phyloP scores from a whole-genome alignment of 441 rosid species.

The Euphorbia corollata region DNA sequence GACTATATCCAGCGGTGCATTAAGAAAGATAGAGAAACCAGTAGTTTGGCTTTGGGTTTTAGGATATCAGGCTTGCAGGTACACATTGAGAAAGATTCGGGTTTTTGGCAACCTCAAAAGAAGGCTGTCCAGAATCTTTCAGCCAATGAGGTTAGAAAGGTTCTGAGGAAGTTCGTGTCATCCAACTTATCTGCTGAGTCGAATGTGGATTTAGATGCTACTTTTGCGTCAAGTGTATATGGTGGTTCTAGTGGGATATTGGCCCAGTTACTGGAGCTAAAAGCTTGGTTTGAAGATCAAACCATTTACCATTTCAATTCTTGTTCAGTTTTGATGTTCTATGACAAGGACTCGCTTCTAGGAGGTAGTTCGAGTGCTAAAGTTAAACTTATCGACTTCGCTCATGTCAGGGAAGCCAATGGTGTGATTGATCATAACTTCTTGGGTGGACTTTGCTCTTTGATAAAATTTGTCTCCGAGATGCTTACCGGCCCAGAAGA shows the following conservation, averaged over 20 bases:
- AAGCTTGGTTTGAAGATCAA: conserved; percentile 90
- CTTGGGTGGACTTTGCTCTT: conserved; percentile 90
- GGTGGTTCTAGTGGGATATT: conserved; percentile 64
- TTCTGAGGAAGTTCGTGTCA: conserved; percentile 76
- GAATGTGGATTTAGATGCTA: conserved; percentile 43
- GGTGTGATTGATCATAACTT: conserved; percentile 92
- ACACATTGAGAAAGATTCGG: conserved; percentile 35
- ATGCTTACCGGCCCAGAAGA: conserved; percentile 45
- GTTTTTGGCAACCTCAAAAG: conserved; percentile 62
- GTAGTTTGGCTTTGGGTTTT: conserved; percentile 57
- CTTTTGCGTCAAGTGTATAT: conserved; percentile 45
- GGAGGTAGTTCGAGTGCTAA: conserved; percentile 34
- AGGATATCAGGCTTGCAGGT: conserved; percentile 73
- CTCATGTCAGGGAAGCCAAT: conserved; percentile 76
- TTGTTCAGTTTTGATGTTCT: conserved; percentile 69
- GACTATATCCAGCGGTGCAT: conserved; percentile 60
- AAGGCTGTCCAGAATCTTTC: conserved; percentile 39
- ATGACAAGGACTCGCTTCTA: conserved; percentile 45
- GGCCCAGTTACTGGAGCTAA: conserved; percentile 68
- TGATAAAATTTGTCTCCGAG: conserved; percentile 72
- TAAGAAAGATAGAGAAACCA: conserved; percentile 50
- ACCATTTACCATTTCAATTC: conserved; percentile 79
- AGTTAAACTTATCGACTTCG: conserved; percentile 86
- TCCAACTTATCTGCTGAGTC: conserved; percentile 39
- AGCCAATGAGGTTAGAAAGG: conserved; percentile 43